Evolutionary conservation across 768 basidiomycete species (phyloP).

Genomic region (Rhodotorula taiwanensis): DNA sequence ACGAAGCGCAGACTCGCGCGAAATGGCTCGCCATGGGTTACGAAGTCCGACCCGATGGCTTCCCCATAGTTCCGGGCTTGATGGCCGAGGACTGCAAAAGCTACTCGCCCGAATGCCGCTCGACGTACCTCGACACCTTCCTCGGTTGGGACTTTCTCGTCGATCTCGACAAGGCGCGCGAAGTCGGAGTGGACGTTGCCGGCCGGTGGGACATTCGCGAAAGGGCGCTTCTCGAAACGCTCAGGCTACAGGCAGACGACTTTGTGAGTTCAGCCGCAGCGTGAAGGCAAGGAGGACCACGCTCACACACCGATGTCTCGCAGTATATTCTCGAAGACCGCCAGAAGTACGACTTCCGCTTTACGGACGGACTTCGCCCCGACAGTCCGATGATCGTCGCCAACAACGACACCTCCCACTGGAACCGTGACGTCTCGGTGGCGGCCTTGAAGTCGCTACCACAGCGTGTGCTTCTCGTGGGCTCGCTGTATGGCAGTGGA

Average conservation of each 20-base stretch:
- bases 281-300: background rate
- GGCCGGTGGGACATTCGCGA: slow-evolving; percentile 54
- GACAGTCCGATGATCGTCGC: slow-evolving; percentile 9
- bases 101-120: slow-evolving; percentile 52
- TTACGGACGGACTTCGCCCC: slow-evolving; percentile 48
- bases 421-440: slow-evolving; percentile 26
- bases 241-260: slow-evolving; percentile 45
- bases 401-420: slow-evolving; percentile 6
- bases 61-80: slow-evolving; percentile 23
- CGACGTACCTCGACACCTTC: slow-evolving; percentile 57
- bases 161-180: slow-evolving; percentile 47
- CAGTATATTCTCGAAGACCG: slow-evolving; percentile 51
- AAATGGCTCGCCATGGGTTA: slow-evolving; percentile 12
- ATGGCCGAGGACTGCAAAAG: slow-evolving; percentile 31
- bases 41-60: slow-evolving; percentile 26
- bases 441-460: slow-evolving; percentile 44
- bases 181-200: slow-evolving; percentile 42
- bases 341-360: slow-evolving; percentile 57
- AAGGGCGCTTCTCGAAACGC: slow-evolving; percentile 48
- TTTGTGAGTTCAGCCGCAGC: slow-evolving; percentile 16
- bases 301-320: background rate
- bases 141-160: slow-evolving; percentile 65
- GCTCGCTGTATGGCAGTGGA: slow-evolving; percentile 67
- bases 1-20: background rate
- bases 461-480: slow-evolving; percentile 59